Evolutionary conservation across 306 rosid genomes (phyloP), one percentile per base, ranked within the genome.

Genomic region (Medicago ruthenica): DNA sequence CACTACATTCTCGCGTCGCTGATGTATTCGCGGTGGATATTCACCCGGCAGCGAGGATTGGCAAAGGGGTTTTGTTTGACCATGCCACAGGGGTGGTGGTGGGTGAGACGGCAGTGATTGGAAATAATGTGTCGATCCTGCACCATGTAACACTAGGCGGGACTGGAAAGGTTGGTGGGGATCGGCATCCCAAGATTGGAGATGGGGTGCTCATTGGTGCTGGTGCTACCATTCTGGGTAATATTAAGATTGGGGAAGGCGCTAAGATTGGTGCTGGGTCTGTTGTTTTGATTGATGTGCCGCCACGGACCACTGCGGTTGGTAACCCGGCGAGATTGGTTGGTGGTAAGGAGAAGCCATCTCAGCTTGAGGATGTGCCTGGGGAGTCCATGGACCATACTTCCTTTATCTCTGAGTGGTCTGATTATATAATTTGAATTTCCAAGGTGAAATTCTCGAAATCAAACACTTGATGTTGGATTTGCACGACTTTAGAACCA

Each of bases 331-430:
- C 99, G 0, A 88, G 97, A 78, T 81, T 95, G 80, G 90, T 95
- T 11, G 97, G 99, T 58, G 97, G 99, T 18, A 95, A 95, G 85
- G 97, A 95, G 67, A 83, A 82, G 77, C 97, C 97, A 3, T 79
- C 91, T 1, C 65, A 75, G 80, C 97, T 68, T 53, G 88, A 87
- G 80, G 99, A 95, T 63, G 93, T 95, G 16, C 97, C 99, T 9
- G 99, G 97, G 61, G 93, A 92, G 76, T 95, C 97, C 63, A 95
- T 92, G 99, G 97, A 92, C 67, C 97, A 90, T 70, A 95, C 98
- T 15, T 95, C 98, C 27, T 95, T 95, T 74, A 88, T 95, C 7
- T 87, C 98, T 2, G 89, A 92, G 50, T 95, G 99, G 99, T 92
- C 97, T 54, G 98, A 95, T 77, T 95, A 92, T 76, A 90, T 92